Conservation (phyloP, 129 eudicot species). For the Chrysanthemum lavandulifolium region DNA sequence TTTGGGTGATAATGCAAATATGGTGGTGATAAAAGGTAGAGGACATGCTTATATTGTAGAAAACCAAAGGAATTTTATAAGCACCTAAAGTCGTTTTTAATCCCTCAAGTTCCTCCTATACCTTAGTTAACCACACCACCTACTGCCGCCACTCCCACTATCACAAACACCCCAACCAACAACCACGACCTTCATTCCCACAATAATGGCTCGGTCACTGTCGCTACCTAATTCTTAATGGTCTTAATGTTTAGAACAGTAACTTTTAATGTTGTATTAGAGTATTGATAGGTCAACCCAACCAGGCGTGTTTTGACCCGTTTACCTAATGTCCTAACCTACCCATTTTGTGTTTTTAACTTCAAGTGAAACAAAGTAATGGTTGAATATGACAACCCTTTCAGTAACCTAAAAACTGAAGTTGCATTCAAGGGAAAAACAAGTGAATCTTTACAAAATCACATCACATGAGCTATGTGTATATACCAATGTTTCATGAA, state of each 20-base stretch:
- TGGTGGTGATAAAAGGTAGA: conserved; percentile 48
- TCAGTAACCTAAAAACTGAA: background rate
- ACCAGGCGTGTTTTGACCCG: too few relatives aligned
- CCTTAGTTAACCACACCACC: conserved; percentile 2
- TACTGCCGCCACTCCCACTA: background rate
- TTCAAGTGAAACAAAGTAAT: background rate
- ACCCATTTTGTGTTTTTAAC: too few relatives aligned
- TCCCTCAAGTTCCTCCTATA: conserved; percentile 28
- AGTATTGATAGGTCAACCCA: too few relatives aligned
- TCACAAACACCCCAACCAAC: conserved; percentile 7
- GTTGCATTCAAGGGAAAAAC: background rate
- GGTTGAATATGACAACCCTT: too few relatives aligned
- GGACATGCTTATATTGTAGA: conserved; percentile 62
- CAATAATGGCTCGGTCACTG: conserved; percentile 6
- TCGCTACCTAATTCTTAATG: conserved; percentile 1
- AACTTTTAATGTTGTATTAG: background rate
- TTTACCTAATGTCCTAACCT: background rate
- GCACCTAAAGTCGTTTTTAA: conserved; percentile 53
- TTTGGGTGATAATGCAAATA: conserved; percentile 57
- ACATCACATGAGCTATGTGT: background rate
- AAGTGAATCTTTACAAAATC: background rate
- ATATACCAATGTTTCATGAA: conserved; percentile 20
- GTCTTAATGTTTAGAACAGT: conserved; percentile 5
- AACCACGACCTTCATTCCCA: background rate
- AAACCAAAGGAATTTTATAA: conserved; percentile 57